These are phyloP conservation scores for Hemerocallis citrina DNA, from an alignment of 106 monocot genomes.

Conservation along the genomic window DNA sequence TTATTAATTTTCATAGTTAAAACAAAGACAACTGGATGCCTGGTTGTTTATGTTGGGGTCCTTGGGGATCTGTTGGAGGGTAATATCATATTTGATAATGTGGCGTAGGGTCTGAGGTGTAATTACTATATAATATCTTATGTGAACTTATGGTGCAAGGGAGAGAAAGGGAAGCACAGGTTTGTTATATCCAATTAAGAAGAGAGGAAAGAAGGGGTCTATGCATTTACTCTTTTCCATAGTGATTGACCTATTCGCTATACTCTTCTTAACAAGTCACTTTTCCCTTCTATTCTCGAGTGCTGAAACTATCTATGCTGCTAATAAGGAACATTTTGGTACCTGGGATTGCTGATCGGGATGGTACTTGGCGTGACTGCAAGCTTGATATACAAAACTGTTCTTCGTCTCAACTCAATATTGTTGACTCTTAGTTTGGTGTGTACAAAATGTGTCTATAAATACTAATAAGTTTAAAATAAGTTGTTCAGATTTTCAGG, in stretches of 20 bases:
- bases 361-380: constrained; percentile 46
- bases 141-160: background rate
- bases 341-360: constrained; percentile 45
- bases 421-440: too few relatives aligned
- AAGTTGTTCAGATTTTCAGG: too few relatives aligned
- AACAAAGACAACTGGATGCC: too few relatives aligned
- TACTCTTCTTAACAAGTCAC: background rate
- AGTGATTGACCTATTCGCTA: too few relatives aligned
- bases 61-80: background rate
- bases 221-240: background rate
- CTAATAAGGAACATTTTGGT: constrained; percentile 57
- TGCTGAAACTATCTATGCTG: background rate
- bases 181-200: background rate
- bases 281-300: too few relatives aligned
- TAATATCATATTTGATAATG: background rate
- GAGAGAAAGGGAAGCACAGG: background rate
- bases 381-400: constrained; percentile 47
- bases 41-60: too few relatives aligned
- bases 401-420: constrained; percentile 35
- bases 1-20: background rate
- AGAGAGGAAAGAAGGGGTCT: background rate
- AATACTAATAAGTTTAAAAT: too few relatives aligned
- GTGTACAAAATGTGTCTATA: too few relatives aligned
- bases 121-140: background rate
- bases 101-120: background rate